Base-by-base conservation (phyloP, 108 stramenopile genomes). In the Stephanodiscus minutulus region DNA sequence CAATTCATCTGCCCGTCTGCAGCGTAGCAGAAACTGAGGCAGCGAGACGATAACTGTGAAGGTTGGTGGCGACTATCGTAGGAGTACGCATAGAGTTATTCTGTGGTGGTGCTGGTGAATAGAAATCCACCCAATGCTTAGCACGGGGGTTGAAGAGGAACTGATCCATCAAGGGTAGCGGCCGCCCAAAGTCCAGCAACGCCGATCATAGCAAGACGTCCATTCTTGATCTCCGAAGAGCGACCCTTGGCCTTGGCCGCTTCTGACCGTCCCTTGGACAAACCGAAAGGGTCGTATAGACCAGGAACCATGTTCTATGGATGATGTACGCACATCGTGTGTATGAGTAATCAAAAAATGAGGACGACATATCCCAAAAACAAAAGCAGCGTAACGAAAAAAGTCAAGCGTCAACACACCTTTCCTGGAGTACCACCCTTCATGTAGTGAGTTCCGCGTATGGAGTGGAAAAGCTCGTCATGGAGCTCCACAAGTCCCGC, bases 121-220 rank as follows among this genome's bases (percentile, higher is more conserved):
- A 43, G 29, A 0, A 28, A 17, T 17, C n/a, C 44, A 46, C 39
- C 28, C 20, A 52, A 8, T 56, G 43, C 62, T 83, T 81, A 83
- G 62, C 83, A 83, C 48, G 52, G 61, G 27, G 87, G 87, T 62
- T 88, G 87, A 58, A 89, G 82, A 58, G 89, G 90, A 75, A 88
- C 87, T 21, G 85, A 85, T 79, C 89, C 89, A 11, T 61, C 66
- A 66, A 91, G 74, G 7, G 77, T 80, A 43, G 87, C 82, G n/a
- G 82, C 86, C 53, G 81, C 77, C 48, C 73, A 91, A 44, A 91
- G 70, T 62, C 90, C 90, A 50, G 83, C 83, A 62, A 91, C 66
- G 18, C 91, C 91, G 70, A 92, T 85, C 91, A 89, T 92, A 49
- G 88, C 91, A 65, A 92, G 79, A 76, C 91, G 87, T 67, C 91